Conservation (phyloP, 495 filamentous ascomycete species). For the Penicilliopsis zonata region DNA sequence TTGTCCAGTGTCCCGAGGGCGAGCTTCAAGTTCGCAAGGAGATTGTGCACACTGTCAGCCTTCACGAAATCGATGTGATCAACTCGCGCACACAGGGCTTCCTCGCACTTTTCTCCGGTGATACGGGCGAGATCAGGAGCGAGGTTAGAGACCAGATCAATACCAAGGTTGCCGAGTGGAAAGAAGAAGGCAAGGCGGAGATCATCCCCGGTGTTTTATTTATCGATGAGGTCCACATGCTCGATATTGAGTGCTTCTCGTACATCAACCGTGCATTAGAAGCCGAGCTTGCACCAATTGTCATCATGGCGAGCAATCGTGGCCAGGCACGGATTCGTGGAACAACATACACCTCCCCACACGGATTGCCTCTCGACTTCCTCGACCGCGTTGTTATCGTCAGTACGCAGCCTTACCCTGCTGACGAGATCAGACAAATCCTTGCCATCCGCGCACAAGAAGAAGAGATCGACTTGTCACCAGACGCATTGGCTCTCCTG, state of each 20-base stretch:
- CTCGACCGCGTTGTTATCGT: conserved; percentile 94
- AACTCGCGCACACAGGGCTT: conserved; percentile 97
- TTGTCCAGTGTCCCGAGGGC: conserved; percentile 95
- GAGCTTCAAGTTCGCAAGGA: conserved; percentile 96
- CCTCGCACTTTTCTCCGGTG: conserved; percentile 88
- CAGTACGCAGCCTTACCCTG: conserved; percentile 79
- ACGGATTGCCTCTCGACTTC: conserved; percentile 92
- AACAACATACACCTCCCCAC: conserved; percentile 81
- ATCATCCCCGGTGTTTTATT: conserved; percentile 96
- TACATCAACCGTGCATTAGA: conserved; percentile 97
- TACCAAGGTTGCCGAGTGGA: conserved; percentile 96
- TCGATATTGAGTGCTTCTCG: conserved; percentile 97
- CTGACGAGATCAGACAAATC: conserved; percentile 83
- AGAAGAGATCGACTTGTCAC: conserved; percentile 83
- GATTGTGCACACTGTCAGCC: conserved; percentile 87
- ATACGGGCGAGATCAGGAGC: conserved; percentile 94
- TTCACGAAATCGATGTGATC: conserved; percentile 99
- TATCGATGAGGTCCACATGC: conserved; percentile 99
- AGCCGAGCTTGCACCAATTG: conserved; percentile 85
- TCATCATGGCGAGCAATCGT: conserved; percentile 99
- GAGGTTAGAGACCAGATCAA: conserved; percentile 98
- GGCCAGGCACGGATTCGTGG: conserved; percentile 87
- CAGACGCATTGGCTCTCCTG: conserved; percentile 80
- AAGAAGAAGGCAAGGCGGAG: conserved; percentile 96
- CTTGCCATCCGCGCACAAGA: conserved; percentile 84